Conservation (phyloP, 2,329 filamentous ascomycete genomes). For the Mollisiaceae sp. region DNA sequence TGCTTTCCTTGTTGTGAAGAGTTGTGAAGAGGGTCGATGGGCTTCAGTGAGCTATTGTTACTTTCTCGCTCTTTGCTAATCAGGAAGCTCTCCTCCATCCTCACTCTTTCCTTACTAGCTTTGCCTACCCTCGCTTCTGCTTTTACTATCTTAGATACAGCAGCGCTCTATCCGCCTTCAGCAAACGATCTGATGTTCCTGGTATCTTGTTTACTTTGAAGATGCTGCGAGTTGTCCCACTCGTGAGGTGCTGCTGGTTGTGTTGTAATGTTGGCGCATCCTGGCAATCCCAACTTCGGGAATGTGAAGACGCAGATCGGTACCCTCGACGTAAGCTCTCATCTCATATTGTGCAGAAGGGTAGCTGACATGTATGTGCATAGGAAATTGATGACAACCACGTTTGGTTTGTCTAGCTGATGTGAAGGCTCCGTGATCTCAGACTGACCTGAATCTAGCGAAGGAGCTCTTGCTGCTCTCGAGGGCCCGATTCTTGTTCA, state of each 20-base stretch:
- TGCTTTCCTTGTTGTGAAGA: neutral
- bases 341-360: neutral
- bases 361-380: neutral
- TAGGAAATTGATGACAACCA: conserved; percentile 52
- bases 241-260: conserved; percentile 44
- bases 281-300: conserved; percentile 51
- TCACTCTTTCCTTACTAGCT: neutral
- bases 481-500: conserved; percentile 60
- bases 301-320: conserved; percentile 46
- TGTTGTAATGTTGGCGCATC: conserved; percentile 50
- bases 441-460: conserved; percentile 34
- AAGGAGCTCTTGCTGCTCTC: conserved; percentile 53
- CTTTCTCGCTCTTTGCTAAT: conserved; percentile 1
- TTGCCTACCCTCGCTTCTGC: conserved; percentile 17
- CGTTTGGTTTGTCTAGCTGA: conserved; percentile 49
- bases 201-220: conserved; percentile 42
- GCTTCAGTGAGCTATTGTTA: neutral
- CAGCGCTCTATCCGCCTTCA: conserved; percentile 12
- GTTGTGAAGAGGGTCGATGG: neutral
- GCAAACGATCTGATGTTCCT: conserved; percentile 26
- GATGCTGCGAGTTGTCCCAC: conserved; percentile 42
- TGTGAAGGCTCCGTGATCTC: neutral
- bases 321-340: conserved; percentile 29
- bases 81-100: conserved; percentile 13
- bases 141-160: conserved; percentile 23